Evolutionary conservation across 2,329 filamentous ascomycete genomes (phyloP).

Genomic region (Alternaria incomplexa): DNA sequence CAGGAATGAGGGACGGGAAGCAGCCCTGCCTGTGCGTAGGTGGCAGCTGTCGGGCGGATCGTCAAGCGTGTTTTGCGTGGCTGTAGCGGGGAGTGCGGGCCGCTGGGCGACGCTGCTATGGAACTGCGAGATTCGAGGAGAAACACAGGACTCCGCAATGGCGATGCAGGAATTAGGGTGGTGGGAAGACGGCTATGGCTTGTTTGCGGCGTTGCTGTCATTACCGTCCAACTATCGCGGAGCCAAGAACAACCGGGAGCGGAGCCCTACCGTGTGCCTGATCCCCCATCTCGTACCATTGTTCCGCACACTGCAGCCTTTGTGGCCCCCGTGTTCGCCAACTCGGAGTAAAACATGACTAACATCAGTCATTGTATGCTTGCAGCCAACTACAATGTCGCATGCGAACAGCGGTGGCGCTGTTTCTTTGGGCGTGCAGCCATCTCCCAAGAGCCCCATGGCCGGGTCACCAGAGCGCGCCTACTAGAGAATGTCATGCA

Average conservation of each 20-base stretch:
- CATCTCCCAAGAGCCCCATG: neutral
- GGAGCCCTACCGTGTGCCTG: slow-evolving; percentile 4
- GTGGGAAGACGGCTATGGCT: slow-evolving; percentile 1
- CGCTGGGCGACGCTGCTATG: slow-evolving; percentile 8
- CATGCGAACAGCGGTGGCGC: neutral
- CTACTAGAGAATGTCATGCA: neutral
- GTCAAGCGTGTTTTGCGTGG: slow-evolving; percentile 17
- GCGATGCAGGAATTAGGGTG: slow-evolving; percentile 1
- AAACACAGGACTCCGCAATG: neutral
- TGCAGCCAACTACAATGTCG: neutral
- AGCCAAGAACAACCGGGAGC: slow-evolving; percentile 4
- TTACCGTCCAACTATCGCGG: neutral
- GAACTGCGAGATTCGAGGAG: neutral
- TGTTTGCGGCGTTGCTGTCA: slow-evolving; percentile 1
- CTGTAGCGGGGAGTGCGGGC: slow-evolving; percentile 22
- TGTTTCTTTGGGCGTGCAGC: neutral
- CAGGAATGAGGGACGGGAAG: slow-evolving; percentile 9
- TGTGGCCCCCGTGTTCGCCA: neutral
- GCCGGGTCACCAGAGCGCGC: neutral
- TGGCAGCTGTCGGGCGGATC: slow-evolving; percentile 20
- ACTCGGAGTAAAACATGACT: neutral
- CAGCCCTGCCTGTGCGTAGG: slow-evolving; percentile 15
- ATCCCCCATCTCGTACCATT: neutral
- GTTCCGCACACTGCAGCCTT: neutral
- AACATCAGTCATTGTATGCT: neutral